Evolutionary conservation across 441 rosid species (phyloP).

Genomic region (Gossypium schwendimanii): DNA sequence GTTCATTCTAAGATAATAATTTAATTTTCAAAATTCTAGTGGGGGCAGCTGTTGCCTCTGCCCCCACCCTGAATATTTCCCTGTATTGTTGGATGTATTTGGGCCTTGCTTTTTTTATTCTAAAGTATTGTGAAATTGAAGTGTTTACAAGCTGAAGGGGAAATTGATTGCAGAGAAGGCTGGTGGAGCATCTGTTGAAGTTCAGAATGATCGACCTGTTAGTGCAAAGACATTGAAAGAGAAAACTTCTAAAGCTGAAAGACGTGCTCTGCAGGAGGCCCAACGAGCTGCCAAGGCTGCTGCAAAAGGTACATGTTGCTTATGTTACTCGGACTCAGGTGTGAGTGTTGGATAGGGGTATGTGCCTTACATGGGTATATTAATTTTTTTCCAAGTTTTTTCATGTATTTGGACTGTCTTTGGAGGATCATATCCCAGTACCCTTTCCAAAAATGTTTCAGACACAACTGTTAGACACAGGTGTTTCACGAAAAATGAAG

Average conservation of each 20-base stretch:
- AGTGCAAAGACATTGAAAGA: constrained; percentile 54
- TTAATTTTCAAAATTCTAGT: not conserved
- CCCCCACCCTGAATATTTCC: not conserved
- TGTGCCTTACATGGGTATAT: not conserved
- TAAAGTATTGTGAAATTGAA: constrained; percentile 8
- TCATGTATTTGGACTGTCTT: not conserved
- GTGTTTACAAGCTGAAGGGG: constrained; percentile 12
- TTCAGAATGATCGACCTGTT: constrained; percentile 31
- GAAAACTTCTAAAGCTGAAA: constrained; percentile 74
- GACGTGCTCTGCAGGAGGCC: constrained; percentile 86
- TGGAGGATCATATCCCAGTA: not conserved
- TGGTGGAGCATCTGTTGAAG: constrained; percentile 30
- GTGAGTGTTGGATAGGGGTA: not conserved
- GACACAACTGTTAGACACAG: not conserved
- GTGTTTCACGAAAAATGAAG: not conserved
- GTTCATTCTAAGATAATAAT: not conserved
- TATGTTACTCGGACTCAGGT: not conserved
- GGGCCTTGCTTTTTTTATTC: not conserved
- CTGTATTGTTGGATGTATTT: not conserved
- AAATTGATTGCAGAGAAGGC: constrained; percentile 36
- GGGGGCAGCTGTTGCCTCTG: not conserved
- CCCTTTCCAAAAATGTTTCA: not conserved
- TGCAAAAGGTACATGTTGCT: constrained; percentile 35
- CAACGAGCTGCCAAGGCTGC: constrained; percentile 84
- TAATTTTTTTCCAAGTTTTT: not conserved